Conservation (phyloP, 306 rosid genomes). For the Gastrolobium bilobum region DNA sequence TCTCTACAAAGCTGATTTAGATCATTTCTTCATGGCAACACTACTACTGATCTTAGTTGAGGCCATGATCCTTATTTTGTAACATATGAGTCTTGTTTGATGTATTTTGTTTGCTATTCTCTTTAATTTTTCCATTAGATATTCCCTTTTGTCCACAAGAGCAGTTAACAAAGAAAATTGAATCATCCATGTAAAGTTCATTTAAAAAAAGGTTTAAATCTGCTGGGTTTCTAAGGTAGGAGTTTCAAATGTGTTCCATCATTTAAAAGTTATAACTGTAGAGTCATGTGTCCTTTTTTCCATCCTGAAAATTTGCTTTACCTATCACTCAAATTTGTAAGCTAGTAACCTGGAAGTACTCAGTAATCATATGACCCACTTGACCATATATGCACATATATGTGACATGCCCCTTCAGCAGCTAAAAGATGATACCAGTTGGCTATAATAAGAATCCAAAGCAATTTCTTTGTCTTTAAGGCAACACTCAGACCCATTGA, state of each 20-base stretch:
- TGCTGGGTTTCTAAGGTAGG: neutral
- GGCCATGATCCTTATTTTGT: neutral
- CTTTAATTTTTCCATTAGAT: constrained; percentile 4
- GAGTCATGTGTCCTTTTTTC: constrained; percentile 9
- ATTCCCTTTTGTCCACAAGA: constrained; percentile 23
- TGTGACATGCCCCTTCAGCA: constrained; percentile 39
- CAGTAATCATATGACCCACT: constrained; percentile 58
- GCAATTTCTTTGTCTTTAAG: constrained; percentile 60
- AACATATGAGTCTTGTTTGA: neutral
- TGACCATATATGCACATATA: constrained; percentile 21
- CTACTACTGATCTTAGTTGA: neutral
- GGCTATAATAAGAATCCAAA: constrained; percentile 71
- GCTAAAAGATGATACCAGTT: constrained; percentile 38
- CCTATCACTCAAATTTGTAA: constrained; percentile 49
- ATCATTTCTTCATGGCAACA: neutral
- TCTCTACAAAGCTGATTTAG: neutral
- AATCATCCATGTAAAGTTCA: constrained; percentile 5
- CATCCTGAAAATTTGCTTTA: constrained; percentile 31
- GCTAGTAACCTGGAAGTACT: constrained; percentile 55
- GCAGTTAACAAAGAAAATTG: constrained; percentile 19
- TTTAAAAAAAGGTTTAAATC: neutral
- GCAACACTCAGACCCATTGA: constrained; percentile 57
- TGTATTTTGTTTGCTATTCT: neutral
- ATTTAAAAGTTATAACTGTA: constrained; percentile 15
- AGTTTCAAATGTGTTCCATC: constrained; percentile 19